Evolutionary conservation across 805 yeast species (phyloP).

Genomic region (Teunomyces aglyptinius): DNA sequence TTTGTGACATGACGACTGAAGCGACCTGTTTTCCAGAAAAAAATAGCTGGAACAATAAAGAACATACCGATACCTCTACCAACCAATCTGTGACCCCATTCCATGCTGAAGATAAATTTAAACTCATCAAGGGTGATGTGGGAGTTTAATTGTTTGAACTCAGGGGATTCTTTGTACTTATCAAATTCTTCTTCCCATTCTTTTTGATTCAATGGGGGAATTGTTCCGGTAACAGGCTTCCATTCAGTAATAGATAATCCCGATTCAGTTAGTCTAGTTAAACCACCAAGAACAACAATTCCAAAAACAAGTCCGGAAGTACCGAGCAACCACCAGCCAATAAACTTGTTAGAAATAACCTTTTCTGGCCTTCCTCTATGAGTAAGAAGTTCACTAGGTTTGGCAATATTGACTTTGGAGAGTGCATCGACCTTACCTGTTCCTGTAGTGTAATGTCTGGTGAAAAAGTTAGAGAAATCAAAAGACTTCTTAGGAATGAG

Average conservation of each 20-base stretch:
- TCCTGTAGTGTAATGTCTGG: conserved; percentile 7
- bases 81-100: conserved; percentile 93
- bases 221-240: conserved; percentile 94
- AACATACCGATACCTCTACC: conserved; percentile 88
- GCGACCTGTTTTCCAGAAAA: conserved; percentile 65
- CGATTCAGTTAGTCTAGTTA: conserved; percentile 92
- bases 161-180: conserved; percentile 85
- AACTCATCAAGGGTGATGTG: conserved; percentile 88
- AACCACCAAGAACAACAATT: conserved; percentile 93
- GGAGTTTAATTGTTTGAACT: conserved; percentile 83
- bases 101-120: conserved; percentile 94
- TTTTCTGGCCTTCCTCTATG: not conserved
- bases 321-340: conserved; percentile 87
- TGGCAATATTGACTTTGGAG: conserved; percentile 1
- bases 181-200: conserved; percentile 87
- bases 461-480: not conserved
- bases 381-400: conserved; percentile 1
- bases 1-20: conserved; percentile 67
- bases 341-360: conserved; percentile 32
- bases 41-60: conserved; percentile 80
- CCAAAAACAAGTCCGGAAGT: conserved; percentile 90
- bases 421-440: not conserved
- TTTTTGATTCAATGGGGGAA: conserved; percentile 78
- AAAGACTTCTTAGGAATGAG: conserved; percentile 11
- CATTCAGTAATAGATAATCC: conserved; percentile 97